Evolutionary conservation across 176 grass and related monocot genomes (phyloP).

Genomic region (Poa annua): DNA sequence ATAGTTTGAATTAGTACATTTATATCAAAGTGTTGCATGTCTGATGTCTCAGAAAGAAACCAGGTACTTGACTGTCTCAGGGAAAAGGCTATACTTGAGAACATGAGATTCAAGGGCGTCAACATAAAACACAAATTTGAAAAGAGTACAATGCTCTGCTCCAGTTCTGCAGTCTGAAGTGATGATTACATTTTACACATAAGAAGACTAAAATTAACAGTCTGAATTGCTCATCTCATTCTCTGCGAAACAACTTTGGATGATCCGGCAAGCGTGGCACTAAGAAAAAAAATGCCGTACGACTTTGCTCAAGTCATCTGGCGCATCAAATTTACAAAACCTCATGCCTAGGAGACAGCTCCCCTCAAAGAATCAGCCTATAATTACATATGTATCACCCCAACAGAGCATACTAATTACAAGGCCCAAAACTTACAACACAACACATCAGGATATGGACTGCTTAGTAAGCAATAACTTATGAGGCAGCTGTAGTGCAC

Average conservation of each 20-base stretch:
- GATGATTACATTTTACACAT: background rate
- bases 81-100: background rate
- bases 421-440: conserved; percentile 60
- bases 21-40: too few species aligned
- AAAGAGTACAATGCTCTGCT: background rate
- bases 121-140: background rate
- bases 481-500: conserved; percentile 84
- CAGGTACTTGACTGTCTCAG: background rate
- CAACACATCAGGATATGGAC: conserved; percentile 35
- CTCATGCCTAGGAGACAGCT: conserved; percentile 30
- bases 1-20: too few species aligned
- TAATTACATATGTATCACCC: conserved; percentile 52
- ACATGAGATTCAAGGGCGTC: background rate
- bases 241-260: conserved; percentile 20
- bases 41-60: background rate
- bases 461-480: conserved; percentile 41
- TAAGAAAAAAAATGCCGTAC: conserved; percentile 42
- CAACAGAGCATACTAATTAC: conserved; percentile 66
- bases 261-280: conserved; percentile 47
- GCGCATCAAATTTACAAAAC: conserved; percentile 42
- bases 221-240: background rate
- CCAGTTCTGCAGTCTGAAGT: background rate
- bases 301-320: conserved; percentile 40
- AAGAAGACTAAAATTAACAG: background rate
- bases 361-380: conserved; percentile 60